These are phyloP conservation scores for Trichophyton mentagrophytes DNA, from an alignment of 2,329 filamentous ascomycete genomes.

Conservation along the genomic window DNA sequence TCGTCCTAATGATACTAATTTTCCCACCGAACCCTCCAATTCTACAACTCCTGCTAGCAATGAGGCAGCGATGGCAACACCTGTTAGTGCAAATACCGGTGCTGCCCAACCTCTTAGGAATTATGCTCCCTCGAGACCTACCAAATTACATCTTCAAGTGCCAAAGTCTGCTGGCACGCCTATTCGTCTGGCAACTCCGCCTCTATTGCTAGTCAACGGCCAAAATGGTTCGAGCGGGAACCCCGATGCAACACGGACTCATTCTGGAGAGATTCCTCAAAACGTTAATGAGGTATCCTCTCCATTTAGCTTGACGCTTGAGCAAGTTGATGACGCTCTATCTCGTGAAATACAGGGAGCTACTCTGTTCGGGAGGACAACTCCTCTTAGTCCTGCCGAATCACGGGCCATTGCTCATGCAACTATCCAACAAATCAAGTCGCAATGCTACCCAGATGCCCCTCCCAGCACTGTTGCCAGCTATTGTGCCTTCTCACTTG, in stretches of 20 bases:
- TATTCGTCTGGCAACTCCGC: constrained; percentile 33
- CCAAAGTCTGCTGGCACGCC: constrained; percentile 29
- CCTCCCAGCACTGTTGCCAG: constrained; percentile 16
- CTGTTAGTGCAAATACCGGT: constrained; percentile 31
- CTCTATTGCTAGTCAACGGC: constrained; percentile 25
- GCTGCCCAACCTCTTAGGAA: constrained; percentile 14
- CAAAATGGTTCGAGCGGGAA: neutral
- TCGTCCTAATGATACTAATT: neutral
- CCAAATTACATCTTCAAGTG: constrained; percentile 33
- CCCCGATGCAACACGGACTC: neutral
- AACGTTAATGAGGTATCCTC: neutral
- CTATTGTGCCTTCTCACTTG: constrained; percentile 26
- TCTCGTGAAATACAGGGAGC: constrained; percentile 23
- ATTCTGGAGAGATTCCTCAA: neutral
- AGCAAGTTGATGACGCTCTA: constrained; percentile 23
- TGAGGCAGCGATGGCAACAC: constrained; percentile 6
- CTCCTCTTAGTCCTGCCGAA: constrained; percentile 21
- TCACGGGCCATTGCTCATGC: constrained; percentile 21
- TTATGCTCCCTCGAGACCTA: constrained; percentile 19
- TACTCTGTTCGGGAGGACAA: constrained; percentile 19
- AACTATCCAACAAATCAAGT: constrained; percentile 22
- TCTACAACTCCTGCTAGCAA: neutral
- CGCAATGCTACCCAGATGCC: constrained; percentile 19
- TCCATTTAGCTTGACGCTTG: constrained; percentile 16
- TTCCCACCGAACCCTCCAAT: neutral